A percentile compares a stretch with the other conserved stretches of the same genome.
Evolutionary conservation across 73 alveolate species (phyloP).

Genomic region (Durusdinium trenchii): DNA sequence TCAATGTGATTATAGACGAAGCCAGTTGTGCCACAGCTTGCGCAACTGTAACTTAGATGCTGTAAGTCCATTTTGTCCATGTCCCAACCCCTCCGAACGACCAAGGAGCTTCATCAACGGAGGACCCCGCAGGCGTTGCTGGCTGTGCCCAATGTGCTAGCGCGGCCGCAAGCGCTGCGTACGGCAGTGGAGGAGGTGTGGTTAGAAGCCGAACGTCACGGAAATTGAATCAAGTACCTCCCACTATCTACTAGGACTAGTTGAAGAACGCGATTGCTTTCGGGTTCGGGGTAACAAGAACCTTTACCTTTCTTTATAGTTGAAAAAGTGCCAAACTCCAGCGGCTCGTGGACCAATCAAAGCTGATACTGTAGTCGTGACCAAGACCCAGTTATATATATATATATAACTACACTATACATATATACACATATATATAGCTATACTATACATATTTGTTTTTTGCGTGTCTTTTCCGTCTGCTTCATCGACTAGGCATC

Average conservation of each 20-base stretch:
- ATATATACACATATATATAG: no score
- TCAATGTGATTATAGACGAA: not conserved
- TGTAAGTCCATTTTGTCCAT: not conserved
- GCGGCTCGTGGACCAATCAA: not conserved
- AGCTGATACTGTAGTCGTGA: not conserved
- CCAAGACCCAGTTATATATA: not conserved
- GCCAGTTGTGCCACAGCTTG: no score
- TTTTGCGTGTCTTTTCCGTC: not conserved
- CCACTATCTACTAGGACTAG: no score
- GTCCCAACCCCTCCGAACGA: not conserved
- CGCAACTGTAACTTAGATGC: no score
- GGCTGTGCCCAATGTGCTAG: not conserved
- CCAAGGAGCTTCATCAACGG: not conserved
- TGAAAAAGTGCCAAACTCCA: no score
- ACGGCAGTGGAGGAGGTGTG: conserved; percentile 11
- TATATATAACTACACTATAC: no score
- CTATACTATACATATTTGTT: not conserved
- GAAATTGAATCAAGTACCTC: no score
- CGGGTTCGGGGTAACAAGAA: no score
- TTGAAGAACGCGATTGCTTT: no score
- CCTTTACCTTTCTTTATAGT: no score
- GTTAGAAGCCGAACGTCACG: no score
- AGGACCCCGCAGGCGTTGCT: not conserved
- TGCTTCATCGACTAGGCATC: no score
- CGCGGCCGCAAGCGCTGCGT: not conserved